Conservation (phyloP, 2,329 filamentous ascomycete species). For the Aspergillus luchuensis region DNA sequence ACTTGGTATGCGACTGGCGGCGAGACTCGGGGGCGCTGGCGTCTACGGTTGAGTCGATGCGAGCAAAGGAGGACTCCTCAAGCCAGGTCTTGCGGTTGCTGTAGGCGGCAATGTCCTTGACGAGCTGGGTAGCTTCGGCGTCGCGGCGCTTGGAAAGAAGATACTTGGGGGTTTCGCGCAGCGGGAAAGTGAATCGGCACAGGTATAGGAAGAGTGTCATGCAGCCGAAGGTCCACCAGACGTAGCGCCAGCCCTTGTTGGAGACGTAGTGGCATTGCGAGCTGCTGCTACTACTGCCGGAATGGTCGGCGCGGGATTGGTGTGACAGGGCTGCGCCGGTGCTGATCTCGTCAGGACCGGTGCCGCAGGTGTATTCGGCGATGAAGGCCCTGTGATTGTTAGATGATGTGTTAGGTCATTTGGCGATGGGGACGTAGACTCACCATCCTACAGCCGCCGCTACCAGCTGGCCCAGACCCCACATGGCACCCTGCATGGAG, state of each 20-base stretch:
- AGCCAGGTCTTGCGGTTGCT: slow-evolving; percentile 23
- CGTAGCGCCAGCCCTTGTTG: slow-evolving; percentile 28
- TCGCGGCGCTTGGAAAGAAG: slow-evolving; percentile 21
- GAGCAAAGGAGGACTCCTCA: slow-evolving; percentile 20
- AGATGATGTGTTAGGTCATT: background rate
- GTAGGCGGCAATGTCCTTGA: slow-evolving; percentile 22
- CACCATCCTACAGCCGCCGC: slow-evolving; percentile 23
- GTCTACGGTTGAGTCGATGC: slow-evolving; percentile 22
- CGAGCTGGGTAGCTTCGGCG: slow-evolving; percentile 21
- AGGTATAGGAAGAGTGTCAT: slow-evolving; percentile 25
- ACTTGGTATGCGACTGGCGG: background rate
- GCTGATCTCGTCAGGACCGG: slow-evolving; percentile 23
- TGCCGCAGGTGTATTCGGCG: slow-evolving; percentile 24
- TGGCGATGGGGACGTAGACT: background rate
- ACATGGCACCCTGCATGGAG: slow-evolving; percentile 20
- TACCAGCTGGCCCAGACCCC: slow-evolving; percentile 23
- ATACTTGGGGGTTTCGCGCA: slow-evolving; percentile 24
- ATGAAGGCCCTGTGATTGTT: slow-evolving; percentile 23
- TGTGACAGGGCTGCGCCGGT: slow-evolving; percentile 12
- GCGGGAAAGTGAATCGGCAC: slow-evolving; percentile 20
- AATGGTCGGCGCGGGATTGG: slow-evolving; percentile 2
- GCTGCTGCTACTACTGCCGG: slow-evolving; percentile 11
- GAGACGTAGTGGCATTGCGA: slow-evolving; percentile 24
- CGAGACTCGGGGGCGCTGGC: slow-evolving; percentile 4
- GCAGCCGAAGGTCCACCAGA: slow-evolving; percentile 27